phyloP scores from a whole-genome alignment of 2,329 filamentous ascomycete genomes.

The Gremmenia infestans region DNA sequence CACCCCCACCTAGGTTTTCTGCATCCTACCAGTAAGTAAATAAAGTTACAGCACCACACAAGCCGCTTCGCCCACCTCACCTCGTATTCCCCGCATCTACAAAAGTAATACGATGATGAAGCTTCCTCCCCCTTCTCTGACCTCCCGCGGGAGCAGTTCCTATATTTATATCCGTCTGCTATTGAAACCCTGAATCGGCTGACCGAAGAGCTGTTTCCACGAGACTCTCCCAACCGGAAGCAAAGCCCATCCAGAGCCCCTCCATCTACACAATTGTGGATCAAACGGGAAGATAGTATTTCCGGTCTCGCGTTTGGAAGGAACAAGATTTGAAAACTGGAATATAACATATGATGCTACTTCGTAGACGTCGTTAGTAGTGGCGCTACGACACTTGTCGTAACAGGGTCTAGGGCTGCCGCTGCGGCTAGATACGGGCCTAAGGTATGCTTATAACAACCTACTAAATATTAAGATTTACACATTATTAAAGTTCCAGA shows the following conservation, averaged over 20 bases:
- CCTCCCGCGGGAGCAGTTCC: not conserved
- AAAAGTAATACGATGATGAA: not conserved
- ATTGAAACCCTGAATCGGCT: constrained; percentile 2
- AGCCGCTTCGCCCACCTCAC: not conserved
- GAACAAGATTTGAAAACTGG: constrained; percentile 4
- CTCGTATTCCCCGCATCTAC: not conserved
- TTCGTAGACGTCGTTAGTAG: not conserved
- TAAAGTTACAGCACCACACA: not conserved
- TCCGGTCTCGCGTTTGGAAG: constrained; percentile 3
- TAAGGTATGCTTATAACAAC: not conserved
- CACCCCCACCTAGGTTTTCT: no score
- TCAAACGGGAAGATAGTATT: constrained; percentile 3
- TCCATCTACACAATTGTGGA: not conserved
- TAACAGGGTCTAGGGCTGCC: constrained; percentile 1
- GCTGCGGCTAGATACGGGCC: not conserved
- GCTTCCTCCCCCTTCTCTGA: not conserved
- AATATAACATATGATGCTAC: constrained; percentile 1
- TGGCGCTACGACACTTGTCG: not conserved
- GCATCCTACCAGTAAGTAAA: no score
- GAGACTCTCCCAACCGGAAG: not conserved
- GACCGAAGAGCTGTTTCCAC: not conserved
- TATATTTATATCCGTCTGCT: not conserved
- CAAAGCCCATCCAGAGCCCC: no score
- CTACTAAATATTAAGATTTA: not conserved
- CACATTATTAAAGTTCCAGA: not conserved